phyloP scores from a whole-genome alignment of 208 protist species.

The Leishmania major region DNA sequence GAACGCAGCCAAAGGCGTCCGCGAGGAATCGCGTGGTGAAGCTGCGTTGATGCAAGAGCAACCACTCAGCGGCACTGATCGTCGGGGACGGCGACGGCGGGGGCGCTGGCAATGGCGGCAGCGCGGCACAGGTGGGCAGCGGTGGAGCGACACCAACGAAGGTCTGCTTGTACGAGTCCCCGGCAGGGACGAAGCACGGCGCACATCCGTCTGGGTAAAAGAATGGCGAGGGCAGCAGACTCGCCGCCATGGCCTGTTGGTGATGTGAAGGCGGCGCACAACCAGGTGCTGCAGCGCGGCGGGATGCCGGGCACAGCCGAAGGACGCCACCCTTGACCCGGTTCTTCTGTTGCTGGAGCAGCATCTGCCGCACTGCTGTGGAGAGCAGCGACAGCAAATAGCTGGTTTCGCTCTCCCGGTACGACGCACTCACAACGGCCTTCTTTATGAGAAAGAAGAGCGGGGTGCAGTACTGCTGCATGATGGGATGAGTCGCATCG shows the following conservation, averaged over 20 bases:
- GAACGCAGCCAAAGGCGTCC: constrained; percentile 40
- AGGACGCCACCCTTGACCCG: constrained; percentile 11
- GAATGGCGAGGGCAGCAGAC: constrained; percentile 47
- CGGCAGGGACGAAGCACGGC: constrained; percentile 74
- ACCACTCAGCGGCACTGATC: constrained; percentile 29
- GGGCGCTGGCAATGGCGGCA: constrained; percentile 8
- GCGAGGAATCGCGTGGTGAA: constrained; percentile 55
- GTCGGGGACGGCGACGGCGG: neutral
- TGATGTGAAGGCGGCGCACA: neutral
- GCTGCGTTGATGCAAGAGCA: constrained; percentile 44
- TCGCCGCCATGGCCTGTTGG: neutral
- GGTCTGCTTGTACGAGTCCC: constrained; percentile 59
- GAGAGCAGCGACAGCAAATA: constrained; percentile 77
- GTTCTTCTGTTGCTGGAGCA: constrained; percentile 26
- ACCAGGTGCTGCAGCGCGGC: neutral
- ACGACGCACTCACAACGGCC: constrained; percentile 28
- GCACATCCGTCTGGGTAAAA: constrained; percentile 48
- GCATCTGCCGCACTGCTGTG: constrained; percentile 63
- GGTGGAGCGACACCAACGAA: constrained; percentile 63
- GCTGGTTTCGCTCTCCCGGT: constrained; percentile 54
- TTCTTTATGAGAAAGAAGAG: constrained; percentile 75
- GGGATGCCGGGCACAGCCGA: constrained; percentile 18
- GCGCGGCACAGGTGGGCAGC: constrained; percentile 8
- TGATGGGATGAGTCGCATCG: constrained; percentile 53
- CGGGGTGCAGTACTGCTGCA: constrained; percentile 58